phyloP scores from a whole-genome alignment of 1,139 yeast species.

The Candida sp. region DNA sequence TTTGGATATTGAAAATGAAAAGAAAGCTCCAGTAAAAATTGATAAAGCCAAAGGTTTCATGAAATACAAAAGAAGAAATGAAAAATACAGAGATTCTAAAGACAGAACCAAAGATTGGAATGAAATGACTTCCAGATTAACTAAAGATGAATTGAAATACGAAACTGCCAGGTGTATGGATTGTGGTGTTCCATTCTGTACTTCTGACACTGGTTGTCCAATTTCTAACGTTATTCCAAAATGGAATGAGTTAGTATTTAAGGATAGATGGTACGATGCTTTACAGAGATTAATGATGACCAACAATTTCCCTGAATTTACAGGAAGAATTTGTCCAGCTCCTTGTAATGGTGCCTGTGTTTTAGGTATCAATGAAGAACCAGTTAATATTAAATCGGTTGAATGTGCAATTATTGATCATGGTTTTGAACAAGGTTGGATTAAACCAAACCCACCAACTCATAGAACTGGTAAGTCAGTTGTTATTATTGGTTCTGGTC shows the following conservation, averaged over 20 bases:
- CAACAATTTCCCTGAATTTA: slow-evolving; percentile 97
- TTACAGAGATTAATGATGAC: slow-evolving; percentile 91
- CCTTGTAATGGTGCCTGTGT: slow-evolving; percentile 99
- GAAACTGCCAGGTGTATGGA: slow-evolving; percentile 99
- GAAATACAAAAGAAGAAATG: slow-evolving; percentile 88
- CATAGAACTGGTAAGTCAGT: slow-evolving; percentile 79
- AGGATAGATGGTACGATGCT: slow-evolving; percentile 95
- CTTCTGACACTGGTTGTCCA: slow-evolving; percentile 97
- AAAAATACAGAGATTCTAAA: slow-evolving; percentile 76
- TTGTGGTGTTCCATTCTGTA: slow-evolving; percentile 99
- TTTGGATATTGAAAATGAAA: slow-evolving; percentile 62
- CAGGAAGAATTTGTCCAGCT: slow-evolving; percentile 98
- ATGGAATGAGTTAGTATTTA: slow-evolving; percentile 95
- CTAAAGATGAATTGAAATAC: slow-evolving; percentile 80
- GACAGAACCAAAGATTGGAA: slow-evolving; percentile 88
- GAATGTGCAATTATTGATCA: slow-evolving; percentile 97
- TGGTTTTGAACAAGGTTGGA: slow-evolving; percentile 97
- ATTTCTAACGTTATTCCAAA: slow-evolving; percentile 96
- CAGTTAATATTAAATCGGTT: slow-evolving; percentile 95
- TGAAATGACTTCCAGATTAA: slow-evolving; percentile 78
- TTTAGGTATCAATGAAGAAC: slow-evolving; percentile 88
- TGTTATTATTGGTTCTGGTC: slow-evolving; percentile 95
- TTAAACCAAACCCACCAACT: slow-evolving; percentile 77
- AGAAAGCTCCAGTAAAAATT: slow-evolving; percentile 59
- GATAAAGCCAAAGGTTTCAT: slow-evolving; percentile 90